Evolutionary conservation across 805 yeast genomes (phyloP), one percentile per base, ranked within the genome.

Genomic region (Zygosaccharomyces rouxii): DNA sequence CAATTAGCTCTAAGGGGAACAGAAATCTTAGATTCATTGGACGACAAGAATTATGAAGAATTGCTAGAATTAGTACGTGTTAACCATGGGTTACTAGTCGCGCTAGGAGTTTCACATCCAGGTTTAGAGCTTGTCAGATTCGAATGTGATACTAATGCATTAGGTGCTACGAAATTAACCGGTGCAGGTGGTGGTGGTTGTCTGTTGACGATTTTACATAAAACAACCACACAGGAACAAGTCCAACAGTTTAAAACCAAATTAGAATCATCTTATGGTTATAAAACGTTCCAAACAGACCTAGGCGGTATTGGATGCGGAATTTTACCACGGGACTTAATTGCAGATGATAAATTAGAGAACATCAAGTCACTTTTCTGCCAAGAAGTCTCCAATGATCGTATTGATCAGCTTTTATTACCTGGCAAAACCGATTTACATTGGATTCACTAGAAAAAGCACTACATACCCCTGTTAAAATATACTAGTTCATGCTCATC

Each of bases 121-220:
- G 75, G 84, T n/a, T 72, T 94, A 50, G 99, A 94, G 63, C 72
- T 74, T 44, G 80, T 92, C 25, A 84, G 81, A 59, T 68, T 78
- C 18, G 70, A 80, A n/a, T 77, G 88, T 21, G 90, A 86, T 60
- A 75, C 74, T 44, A 58, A 79, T 48, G 63, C 71, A 3, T 66
- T 94, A 14, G 99, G 99, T 6, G 81, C 85, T 49, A 92, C 99
- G 0, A 94, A 94, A 66, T 76, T 94, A 47, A 94, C 99, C 0
- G 99, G 99, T 37, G 99, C 99, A 0, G 99, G 99, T 30, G 99
- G 99, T 18, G 99, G 99, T 44, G 99, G 99, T 2, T 94, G 99
- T 72, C 96, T 98, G 9, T 84, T 94, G 48, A 94, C 98, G 0
- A 69, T 94, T 33, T 72, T 90, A 13, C 71, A 78, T 42, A 56